Evolutionary conservation across 176 grass and related monocot genomes (phyloP).

Genomic region (Avena eriantha): DNA sequence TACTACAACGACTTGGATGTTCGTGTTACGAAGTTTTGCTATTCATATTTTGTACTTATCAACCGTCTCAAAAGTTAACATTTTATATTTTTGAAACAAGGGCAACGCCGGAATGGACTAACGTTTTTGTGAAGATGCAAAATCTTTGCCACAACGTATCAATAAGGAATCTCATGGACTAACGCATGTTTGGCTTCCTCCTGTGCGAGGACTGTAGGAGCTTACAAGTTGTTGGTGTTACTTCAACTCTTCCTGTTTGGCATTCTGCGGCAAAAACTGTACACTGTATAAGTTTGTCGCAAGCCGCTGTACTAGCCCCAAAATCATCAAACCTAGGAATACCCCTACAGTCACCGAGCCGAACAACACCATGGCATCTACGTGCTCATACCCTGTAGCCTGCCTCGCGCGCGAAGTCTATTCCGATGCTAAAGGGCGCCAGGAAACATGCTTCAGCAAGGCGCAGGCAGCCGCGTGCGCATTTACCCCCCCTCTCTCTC

Average conservation of each 20-base stretch:
- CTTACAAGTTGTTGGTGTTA: background rate
- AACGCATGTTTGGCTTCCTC: background rate
- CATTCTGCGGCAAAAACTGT: background rate
- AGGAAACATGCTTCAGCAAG: background rate
- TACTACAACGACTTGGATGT: constrained; percentile 63
- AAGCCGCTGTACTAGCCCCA: background rate
- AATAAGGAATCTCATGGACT: background rate
- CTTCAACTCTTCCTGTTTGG: background rate
- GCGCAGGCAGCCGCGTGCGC: background rate
- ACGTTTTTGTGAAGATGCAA: too few species aligned
- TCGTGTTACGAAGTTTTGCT: rapidly evolving
- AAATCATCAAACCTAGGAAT: background rate
- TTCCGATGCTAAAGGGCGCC: background rate
- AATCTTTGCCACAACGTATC: too few species aligned
- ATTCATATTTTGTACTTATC: too few species aligned
- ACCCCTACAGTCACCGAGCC: background rate
- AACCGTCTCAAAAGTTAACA: too few species aligned
- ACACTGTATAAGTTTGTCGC: background rate
- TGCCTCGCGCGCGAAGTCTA: background rate
- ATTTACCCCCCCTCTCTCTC: constrained; percentile 8
- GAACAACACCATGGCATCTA: too few species aligned
- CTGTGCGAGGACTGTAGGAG: background rate
- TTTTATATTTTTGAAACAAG: too few species aligned
- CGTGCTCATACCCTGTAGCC: background rate
- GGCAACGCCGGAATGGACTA: too few species aligned